phyloP scores from a whole-genome alignment of 768 basidiomycete genomes.

The Lyophyllum shimeji region DNA sequence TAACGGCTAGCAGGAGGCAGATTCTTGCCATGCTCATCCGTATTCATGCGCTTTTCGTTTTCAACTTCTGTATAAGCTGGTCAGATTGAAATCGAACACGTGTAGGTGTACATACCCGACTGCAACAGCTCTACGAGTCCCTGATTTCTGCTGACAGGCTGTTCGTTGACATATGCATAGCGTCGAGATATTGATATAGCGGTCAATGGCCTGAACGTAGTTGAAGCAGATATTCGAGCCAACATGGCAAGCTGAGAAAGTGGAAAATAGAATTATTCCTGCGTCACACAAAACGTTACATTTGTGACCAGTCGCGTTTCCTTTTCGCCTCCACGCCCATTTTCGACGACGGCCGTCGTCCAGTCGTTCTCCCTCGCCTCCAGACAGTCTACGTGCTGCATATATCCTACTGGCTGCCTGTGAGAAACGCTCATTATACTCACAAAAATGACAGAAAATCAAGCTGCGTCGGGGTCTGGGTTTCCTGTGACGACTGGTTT shows the following conservation, averaged over 20 bases:
- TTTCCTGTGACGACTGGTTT: conserved; percentile 28
- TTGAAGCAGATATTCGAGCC: conserved; percentile 10
- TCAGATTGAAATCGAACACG: not conserved
- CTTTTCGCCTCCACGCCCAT: conserved; percentile 1
- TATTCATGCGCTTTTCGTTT: not conserved
- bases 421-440: not conserved
- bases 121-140: conserved; percentile 36
- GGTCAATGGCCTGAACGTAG: not conserved
- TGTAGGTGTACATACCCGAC: conserved; percentile 32
- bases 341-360: not conserved
- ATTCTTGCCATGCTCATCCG: not conserved
- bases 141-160: conserved; percentile 11
- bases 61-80: too few relatives aligned
- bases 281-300: conserved; percentile 6
- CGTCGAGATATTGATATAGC: conserved; percentile 6
- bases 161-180: conserved; percentile 1
- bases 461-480: conserved; percentile 20
- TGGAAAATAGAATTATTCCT: not conserved
- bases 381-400: not conserved
- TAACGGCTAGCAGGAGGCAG: not conserved
- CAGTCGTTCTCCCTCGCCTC: not conserved
- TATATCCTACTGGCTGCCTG: not conserved
- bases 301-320: conserved; percentile 16
- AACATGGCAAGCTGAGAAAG: not conserved
- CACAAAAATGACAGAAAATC: conserved; percentile 27